Evolutionary conservation across 148 eudicot species (phyloP).

Genomic region (Cornus suecica): DNA sequence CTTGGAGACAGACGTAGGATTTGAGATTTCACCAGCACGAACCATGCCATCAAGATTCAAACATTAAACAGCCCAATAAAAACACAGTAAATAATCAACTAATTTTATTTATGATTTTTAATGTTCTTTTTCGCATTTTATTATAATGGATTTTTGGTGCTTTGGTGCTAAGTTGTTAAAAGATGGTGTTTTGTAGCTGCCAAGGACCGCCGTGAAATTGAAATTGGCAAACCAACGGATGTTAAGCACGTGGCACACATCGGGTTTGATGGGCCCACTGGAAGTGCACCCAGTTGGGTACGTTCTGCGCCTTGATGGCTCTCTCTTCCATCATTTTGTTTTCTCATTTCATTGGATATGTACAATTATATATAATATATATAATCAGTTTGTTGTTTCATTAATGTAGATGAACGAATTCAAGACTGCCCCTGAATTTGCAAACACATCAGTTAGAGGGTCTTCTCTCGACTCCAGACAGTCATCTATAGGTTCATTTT

Average conservation of each 20-base stretch:
- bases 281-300: slow-evolving; percentile 78
- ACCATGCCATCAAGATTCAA: no score
- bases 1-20: no score
- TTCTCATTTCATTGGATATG: not conserved
- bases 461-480: slow-evolving; percentile 39
- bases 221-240: slow-evolving; percentile 83
- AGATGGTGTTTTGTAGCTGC: slow-evolving; percentile 34
- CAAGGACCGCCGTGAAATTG: slow-evolving; percentile 66
- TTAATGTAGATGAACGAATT: slow-evolving; percentile 49
- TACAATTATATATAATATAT: not conserved
- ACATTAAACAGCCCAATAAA: no score
- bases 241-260: slow-evolving; percentile 88
- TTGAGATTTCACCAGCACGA: no score
- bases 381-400: not conserved
- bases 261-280: slow-evolving; percentile 73
- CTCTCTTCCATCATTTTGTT: not conserved
- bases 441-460: slow-evolving; percentile 35
- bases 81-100: no score
- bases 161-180: not conserved
- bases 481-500: slow-evolving; percentile 46
- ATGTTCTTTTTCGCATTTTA: slow-evolving; percentile 1
- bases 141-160: not conserved
- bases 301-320: not conserved
- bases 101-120: not conserved
- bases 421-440: slow-evolving; percentile 37